Base-by-base conservation (phyloP, 768 basidiomycete species). In the Leccinum uliginosum region DNA sequence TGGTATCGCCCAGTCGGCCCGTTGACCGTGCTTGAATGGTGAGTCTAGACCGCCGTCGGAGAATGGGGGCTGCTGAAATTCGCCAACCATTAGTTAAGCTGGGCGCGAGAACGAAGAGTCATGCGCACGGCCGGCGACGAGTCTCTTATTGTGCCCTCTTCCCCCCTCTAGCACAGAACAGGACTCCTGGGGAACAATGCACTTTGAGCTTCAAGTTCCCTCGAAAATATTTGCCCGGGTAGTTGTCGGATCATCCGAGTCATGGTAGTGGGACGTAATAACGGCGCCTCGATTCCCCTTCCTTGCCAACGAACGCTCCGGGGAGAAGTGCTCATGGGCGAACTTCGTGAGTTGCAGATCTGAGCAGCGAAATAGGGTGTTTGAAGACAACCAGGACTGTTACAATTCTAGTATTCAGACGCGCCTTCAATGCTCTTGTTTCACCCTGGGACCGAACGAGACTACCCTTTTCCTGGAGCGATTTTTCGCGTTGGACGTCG, bases 241-340 rank as follows among this genome's bases (percentile, higher is more conserved):
- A 54, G 32, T 21, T n/a, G 3, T 30, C 23, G 11, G 55, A 29
- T 49, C 21, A 50, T 35, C n/a, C n/a, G n/a, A n/a, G n/a, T n/a
- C 34, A 47, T 17, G 47, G 52, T 5, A 26, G 26, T 15, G 2
- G 50, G 57, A 54, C 63, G 55, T 65, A 57, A 56, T 32, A 38
- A 17, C 5, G 30, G 48, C 30, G 14, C 49, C 52, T 55, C 40
- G 51, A 40, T 21, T 12, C 45, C 45, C 12, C 43, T 34, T 50
- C 27, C 3, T 32, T 45, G 27, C 43, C 47, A 48, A 55, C 30
- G 32, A 48, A 35, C 14, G 24, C 19, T n/a, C 30, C 15, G n/a
- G 48, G 32, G 45, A 17, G 34, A 26, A 24, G 40, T 21, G 4
- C 52, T 35, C 26, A 12, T 27, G 24, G 7, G 34, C 45, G 12